Evolutionary conservation across 2,329 filamentous ascomycete species (phyloP), one percentile per base, ranked within the genome.

Genomic region (Hypocrella siamensis): DNA sequence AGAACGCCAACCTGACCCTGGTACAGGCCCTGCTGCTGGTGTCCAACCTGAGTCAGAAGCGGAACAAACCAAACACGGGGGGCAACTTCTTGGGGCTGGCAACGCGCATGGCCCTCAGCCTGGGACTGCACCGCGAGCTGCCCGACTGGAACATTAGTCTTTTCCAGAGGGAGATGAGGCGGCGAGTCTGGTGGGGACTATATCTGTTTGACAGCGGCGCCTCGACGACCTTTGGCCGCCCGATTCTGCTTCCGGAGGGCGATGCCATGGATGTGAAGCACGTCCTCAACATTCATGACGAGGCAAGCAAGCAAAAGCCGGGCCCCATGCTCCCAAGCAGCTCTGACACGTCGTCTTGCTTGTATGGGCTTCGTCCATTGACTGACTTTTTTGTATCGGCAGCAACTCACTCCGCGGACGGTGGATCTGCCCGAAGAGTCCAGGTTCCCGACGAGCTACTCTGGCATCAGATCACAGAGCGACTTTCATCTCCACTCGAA

Each of bases 21-120:
- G 46, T 51, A 0, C 49, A 53, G 29, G 46, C 49, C 3, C 34
- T 53, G 12, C 32, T 46, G 4, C 38, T 53, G 5, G 31, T 51
- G 9, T 47, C 44, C 26, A 62, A 63, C 24, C 58, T 62, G 35
- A 48, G 60, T 8, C 61, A 65, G 36, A 63, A 63, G 37, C 51
- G 56, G 17, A 58, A 64, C 40, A 54, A 60, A 15, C 61, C 60
- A 9, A 64, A 65, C 35, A 63, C 59, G 0, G 59, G 60, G 6
- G 63, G 58, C 33, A 64, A 61, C 35, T 60, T 60, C 28, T 49
- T 62, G 17, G 61, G 61, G 3, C 52, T 64, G 12, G 61, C 61
- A 4, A 51, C 56, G 5, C 50, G 60, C n/a, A 57, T 64, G 51
- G 61, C 60, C 1, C 48, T 64, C 10, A 59, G 60, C 1, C 40